These are phyloP conservation scores for Chrysoporthe puriensis DNA, from an alignment of 2,329 filamentous ascomycete genomes.

Conservation along the genomic window DNA sequence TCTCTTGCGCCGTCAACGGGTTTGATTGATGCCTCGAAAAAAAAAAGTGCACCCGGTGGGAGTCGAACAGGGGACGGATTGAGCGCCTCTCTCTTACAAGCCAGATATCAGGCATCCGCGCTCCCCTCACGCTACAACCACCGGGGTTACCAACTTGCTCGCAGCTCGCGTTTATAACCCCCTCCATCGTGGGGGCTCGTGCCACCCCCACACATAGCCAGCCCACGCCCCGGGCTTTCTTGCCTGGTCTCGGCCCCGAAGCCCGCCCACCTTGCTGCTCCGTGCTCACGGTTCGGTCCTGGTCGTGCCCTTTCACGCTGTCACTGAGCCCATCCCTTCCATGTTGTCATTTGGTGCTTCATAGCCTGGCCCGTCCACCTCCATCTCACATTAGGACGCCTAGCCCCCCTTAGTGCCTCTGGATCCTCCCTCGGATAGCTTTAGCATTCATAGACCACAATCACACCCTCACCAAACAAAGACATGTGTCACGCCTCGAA, in stretches of 20 bases:
- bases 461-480: background rate
- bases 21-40: constrained; percentile 3
- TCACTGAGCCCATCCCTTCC: background rate
- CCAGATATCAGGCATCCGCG: background rate
- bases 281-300: background rate
- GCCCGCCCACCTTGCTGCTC: background rate
- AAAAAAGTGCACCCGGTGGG: background rate
- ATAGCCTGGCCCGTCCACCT: background rate
- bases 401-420: background rate
- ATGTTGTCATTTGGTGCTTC: background rate
- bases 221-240: too few species aligned
- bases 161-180: background rate
- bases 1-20: background rate
- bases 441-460: background rate
- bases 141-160: background rate
- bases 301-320: background rate
- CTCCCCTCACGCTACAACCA: background rate
- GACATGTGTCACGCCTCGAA: background rate
- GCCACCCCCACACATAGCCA: background rate
- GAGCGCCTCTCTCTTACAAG: too few species aligned
- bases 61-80: background rate
- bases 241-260: too few species aligned
- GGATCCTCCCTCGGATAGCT: background rate
- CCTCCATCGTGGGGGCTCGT: background rate
- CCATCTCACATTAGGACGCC: background rate